These are phyloP conservation scores for Aspergillus steynii DNA, from an alignment of 495 filamentous ascomycete genomes.

Conservation along the genomic window DNA sequence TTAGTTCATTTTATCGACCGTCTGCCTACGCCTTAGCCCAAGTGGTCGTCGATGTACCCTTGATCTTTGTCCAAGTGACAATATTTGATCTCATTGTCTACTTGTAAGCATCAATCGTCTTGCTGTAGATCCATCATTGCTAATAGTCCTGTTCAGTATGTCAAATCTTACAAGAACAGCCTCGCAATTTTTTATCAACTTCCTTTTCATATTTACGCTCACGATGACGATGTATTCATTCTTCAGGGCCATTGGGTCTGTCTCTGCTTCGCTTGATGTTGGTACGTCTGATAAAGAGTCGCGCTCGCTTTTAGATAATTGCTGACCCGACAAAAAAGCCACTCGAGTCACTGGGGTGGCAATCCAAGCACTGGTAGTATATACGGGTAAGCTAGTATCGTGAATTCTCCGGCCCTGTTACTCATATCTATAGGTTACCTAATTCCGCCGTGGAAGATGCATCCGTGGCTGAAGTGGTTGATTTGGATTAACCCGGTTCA, in stretches of 20 bases:
- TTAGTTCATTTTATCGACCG: conserved; percentile 75
- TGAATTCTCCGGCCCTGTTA: background rate
- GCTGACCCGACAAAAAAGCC: conserved; percentile 34
- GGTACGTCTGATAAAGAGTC: conserved; percentile 25
- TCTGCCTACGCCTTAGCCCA: conserved; percentile 77
- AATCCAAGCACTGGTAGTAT: conserved; percentile 68
- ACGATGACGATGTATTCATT: conserved; percentile 80
- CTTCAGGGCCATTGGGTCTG: conserved; percentile 71
- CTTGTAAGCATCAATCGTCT: conserved; percentile 43
- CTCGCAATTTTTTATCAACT: conserved; percentile 81
- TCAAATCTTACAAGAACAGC: conserved; percentile 63
- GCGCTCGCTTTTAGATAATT: conserved; percentile 4
- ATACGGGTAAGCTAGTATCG: conserved; percentile 50
- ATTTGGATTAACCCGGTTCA: conserved; percentile 73
- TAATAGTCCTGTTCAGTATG: conserved; percentile 41
- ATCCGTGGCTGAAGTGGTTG: conserved; percentile 80
- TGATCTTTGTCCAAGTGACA: conserved; percentile 67
- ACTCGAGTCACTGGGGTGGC: conserved; percentile 64
- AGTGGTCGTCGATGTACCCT: conserved; percentile 72
- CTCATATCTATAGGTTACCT: conserved; percentile 57
- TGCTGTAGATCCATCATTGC: background rate
- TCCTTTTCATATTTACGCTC: conserved; percentile 58
- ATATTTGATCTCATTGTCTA: conserved; percentile 78
- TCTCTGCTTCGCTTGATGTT: conserved; percentile 62
- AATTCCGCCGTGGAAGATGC: conserved; percentile 72